Evolutionary conservation across 202 grass and related monocot genomes (phyloP), one percentile per base, ranked within the genome.

Genomic region (Schoenoplectus triqueter): DNA sequence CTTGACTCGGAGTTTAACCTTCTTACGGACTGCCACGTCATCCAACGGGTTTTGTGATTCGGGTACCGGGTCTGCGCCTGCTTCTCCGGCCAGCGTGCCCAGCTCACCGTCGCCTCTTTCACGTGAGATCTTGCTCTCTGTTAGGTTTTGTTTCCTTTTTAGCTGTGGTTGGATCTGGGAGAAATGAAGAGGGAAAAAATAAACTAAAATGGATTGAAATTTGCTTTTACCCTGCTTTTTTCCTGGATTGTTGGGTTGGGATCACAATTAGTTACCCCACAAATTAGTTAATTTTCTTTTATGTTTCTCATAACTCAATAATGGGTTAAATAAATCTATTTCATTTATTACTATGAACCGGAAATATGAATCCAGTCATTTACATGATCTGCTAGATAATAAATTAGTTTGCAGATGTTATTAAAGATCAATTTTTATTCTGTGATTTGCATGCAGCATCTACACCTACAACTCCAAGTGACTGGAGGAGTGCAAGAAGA

Each of bases 1-100:
- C 40, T 88, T 92, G 78, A 89, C 86, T 9, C 72, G 90, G 2
- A 94, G 86, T 87, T 90, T 97, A 63, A 89, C 92, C 83, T 85
- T 97, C 85, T 54, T 86, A 66, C 92, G 92, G 0, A 78, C 91
- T 31, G 39, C 87, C 64, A 47, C 67, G 44, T 81, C 91, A 69
- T 65, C 87, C n/a, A 81, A 89, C 62, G 66, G 87, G n/a, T 8
- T 4, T 50, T 85, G 78, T 39, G 80, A 67, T 82, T 82, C 82
- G 49, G 85, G 86, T 52, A 73, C 88, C 55, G 69, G 82, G 79
- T 89, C 93, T 67, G 78, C 66, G 48, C 93, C 93, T 21, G 89
- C 87, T 62, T 96, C 91, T 2, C 95, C 89, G 64, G 90, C 90
- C 3, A 90, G 87, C 85, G 76, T 61, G 63, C 86, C 95, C 5